Evolutionary conservation across 371 early-diverging fungal genomes (phyloP).

Genomic region (Catenaria anguillulae): DNA sequence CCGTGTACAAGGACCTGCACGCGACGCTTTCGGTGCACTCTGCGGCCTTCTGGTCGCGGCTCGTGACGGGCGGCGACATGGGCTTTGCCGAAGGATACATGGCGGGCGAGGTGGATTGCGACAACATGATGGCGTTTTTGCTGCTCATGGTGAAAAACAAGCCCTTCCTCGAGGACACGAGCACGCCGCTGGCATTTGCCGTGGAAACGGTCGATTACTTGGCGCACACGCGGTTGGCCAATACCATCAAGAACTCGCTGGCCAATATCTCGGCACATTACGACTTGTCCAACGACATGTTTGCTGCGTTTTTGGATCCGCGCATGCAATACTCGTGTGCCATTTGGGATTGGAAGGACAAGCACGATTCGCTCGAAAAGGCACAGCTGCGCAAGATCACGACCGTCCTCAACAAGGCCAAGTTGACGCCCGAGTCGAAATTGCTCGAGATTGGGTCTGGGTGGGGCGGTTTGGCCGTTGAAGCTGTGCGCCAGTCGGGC

Average conservation of each 20-base stretch:
- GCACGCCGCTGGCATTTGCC: slow-evolving; percentile 17
- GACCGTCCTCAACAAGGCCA: slow-evolving; percentile 35
- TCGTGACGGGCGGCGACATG: slow-evolving; percentile 28
- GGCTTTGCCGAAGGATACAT: slow-evolving; percentile 54
- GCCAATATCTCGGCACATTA: slow-evolving; percentile 51
- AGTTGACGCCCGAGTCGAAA: slow-evolving; percentile 29
- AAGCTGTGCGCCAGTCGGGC: slow-evolving; percentile 18
- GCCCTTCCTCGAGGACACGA: slow-evolving; percentile 18
- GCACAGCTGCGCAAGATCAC: slow-evolving; percentile 47
- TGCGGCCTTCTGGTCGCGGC: slow-evolving; percentile 37
- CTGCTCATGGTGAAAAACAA: slow-evolving; percentile 34
- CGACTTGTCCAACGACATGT: slow-evolving; percentile 56
- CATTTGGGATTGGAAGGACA: slow-evolving; percentile 24
- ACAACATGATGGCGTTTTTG: slow-evolving; percentile 27
- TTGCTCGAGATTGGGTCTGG: slow-evolving; percentile 55
- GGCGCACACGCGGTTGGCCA: slow-evolving; percentile 29
- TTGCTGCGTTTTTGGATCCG: slow-evolving; percentile 41
- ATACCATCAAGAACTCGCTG: slow-evolving; percentile 32
- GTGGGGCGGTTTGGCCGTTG: slow-evolving; percentile 51
- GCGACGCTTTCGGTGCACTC: slow-evolving; percentile 24
- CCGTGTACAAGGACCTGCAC: slow-evolving; percentile 12
- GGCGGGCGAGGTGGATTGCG: slow-evolving; percentile 36
- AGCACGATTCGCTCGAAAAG: slow-evolving; percentile 30
- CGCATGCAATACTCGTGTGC: slow-evolving; percentile 56
- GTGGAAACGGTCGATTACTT: slow-evolving; percentile 18